Base-by-base conservation (phyloP, 2,329 filamentous ascomycete species). In the Cladosporium halotolerans region DNA sequence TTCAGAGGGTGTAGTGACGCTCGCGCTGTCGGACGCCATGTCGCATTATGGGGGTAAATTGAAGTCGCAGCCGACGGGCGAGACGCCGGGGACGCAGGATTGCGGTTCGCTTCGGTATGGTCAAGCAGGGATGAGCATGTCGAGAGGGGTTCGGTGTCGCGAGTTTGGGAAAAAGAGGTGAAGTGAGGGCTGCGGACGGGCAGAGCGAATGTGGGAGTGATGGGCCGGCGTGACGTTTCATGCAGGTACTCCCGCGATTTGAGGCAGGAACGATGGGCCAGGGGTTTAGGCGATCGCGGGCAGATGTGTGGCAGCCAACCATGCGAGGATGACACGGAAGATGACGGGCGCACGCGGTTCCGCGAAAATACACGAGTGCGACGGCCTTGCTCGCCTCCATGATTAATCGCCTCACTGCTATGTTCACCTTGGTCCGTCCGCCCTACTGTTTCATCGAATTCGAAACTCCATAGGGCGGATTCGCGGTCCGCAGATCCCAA, bases 1-100 rank as follows among this genome's bases (percentile, higher is more conserved):
- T 41, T 54, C 43, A 44, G 54, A 55, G 48, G 48, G 40, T 33
- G 40, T 51, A 31, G 48, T 51, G 32, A 43, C 52, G 40, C 54
- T 55, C 49, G 43, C 42, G 23, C 46, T 38, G 44, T 63, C 62
- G 56, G 58, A 56, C 44, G 63, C 65, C 65, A 68, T 68, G 33
- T 54, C 48, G 44, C 55, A 63, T 65, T 66, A 56, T 53, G 58
- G 50, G 56, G 45, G 40, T 5, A 4, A 7, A 7, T 5, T 28
- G 23, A 28, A 28, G 23, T 28, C 40, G 42, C n/a, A n/a, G 41
- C 51, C 46, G 32, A 52, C 45, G 14, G 32, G 33, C 14, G 45
- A 19, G 45, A 47, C 39, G 28, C 36, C 38, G 28, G 13, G 14
- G 28, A 43, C 38, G 13, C 33, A 47, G 42, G 49, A 48, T 36